Conservation (phyloP, 371 early-diverging fungal genomes). For the Amoeboaphelidium protococcarum region DNA sequence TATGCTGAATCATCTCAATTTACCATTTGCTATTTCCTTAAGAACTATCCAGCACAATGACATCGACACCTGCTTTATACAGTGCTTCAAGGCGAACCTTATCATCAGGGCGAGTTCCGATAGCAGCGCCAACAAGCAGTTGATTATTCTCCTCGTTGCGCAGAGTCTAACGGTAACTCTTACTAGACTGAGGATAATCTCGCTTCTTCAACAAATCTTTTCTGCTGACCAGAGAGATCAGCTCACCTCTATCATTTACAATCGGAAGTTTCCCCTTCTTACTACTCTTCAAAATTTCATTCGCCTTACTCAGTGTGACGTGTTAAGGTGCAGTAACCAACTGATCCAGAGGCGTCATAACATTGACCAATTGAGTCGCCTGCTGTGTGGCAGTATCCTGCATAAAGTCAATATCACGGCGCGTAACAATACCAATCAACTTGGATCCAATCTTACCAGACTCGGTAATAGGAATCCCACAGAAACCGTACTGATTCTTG, state of each 20-base stretch:
- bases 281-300: slow-evolving; percentile 52
- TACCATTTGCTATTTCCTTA: slow-evolving; percentile 85
- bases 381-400: slow-evolving; percentile 7
- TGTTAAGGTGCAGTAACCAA: slow-evolving; percentile 59
- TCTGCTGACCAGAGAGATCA: slow-evolving; percentile 72
- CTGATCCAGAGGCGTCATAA: slow-evolving; percentile 82
- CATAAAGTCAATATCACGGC: slow-evolving; percentile 82
- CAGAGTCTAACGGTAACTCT: too few relatives aligned
- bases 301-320: slow-evolving; percentile 65
- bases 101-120: slow-evolving; percentile 76
- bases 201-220: slow-evolving; percentile 88
- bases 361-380: slow-evolving; percentile 17
- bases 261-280: slow-evolving; percentile 93
- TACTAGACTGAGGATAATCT: slow-evolving; percentile 75
- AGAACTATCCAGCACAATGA: slow-evolving; percentile 71
- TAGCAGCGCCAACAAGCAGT: slow-evolving; percentile 73
- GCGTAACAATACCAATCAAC: slow-evolving; percentile 82
- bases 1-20: slow-evolving; percentile 72
- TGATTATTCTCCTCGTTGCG: slow-evolving; percentile 45
- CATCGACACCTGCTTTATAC: slow-evolving; percentile 77
- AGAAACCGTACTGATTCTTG: slow-evolving; percentile 66
- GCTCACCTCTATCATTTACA: slow-evolving; percentile 44
- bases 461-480: slow-evolving; percentile 84
- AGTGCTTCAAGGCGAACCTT: slow-evolving; percentile 45
- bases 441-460: slow-evolving; percentile 60